phyloP scores from a whole-genome alignment of 768 basidiomycete genomes.

The Mycena polygramma region DNA sequence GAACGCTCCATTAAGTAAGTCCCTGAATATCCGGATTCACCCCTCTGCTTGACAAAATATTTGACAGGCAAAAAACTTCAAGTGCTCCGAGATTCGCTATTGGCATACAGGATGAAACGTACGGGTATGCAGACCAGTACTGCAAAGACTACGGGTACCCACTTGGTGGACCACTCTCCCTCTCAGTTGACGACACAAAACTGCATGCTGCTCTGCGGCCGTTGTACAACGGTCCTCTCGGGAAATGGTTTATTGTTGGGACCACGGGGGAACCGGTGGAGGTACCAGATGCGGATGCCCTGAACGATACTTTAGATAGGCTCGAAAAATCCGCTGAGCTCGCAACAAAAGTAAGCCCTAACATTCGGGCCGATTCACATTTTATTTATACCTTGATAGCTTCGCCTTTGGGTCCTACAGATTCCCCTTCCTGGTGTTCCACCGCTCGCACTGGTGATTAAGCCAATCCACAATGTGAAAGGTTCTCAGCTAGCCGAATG shows the following conservation, averaged over 20 bases:
- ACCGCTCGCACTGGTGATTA: slow-evolving; percentile 39
- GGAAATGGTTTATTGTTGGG: slow-evolving; percentile 41
- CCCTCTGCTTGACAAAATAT: too few relatives aligned
- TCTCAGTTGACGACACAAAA: slow-evolving; percentile 50
- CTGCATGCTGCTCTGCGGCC: slow-evolving; percentile 36
- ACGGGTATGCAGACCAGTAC: slow-evolving; percentile 1
- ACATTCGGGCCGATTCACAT: not conserved
- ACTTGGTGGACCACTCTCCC: slow-evolving; percentile 32
- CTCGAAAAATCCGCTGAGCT: not conserved
- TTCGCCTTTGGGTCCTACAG: slow-evolving; percentile 43
- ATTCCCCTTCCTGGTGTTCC: slow-evolving; percentile 44
- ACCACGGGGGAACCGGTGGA: slow-evolving; percentile 31
- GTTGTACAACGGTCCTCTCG: slow-evolving; percentile 26
- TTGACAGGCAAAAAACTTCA: not conserved
- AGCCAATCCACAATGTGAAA: slow-evolving; percentile 12
- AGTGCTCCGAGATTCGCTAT: slow-evolving; percentile 10
- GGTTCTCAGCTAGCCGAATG: slow-evolving; percentile 1
- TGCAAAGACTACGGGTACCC: slow-evolving; percentile 25
- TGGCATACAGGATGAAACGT: not conserved
- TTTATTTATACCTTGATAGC: slow-evolving; percentile 12
- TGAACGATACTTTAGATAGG: not conserved
- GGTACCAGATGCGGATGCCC: slow-evolving; percentile 31
- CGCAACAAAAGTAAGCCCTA: slow-evolving; percentile 9
- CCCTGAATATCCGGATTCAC: too few relatives aligned
- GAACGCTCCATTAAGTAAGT: slow-evolving; percentile 30